These are phyloP conservation scores for Magnolia sinica DNA, from an alignment of 164 flowering plant species.

Conservation along the genomic window DNA sequence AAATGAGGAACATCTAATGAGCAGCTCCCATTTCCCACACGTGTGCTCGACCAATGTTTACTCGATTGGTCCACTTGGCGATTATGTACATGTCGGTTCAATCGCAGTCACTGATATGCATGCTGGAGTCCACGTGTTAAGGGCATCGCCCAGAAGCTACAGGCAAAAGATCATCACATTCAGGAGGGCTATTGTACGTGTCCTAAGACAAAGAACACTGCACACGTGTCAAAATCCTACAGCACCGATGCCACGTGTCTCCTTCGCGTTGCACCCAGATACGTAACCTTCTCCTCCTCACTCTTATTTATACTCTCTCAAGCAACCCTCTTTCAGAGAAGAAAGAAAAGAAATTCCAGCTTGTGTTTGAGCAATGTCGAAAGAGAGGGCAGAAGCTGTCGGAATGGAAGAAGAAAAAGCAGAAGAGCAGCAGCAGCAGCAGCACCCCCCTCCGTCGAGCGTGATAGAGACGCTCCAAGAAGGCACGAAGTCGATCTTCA, in stretches of 20 bases:
- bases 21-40: too few species aligned
- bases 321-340: too few species aligned
- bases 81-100: too few species aligned
- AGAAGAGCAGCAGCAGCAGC: neutral
- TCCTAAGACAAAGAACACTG: neutral
- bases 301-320: neutral
- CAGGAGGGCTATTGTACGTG: neutral
- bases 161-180: too few species aligned
- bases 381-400: conserved; percentile 21
- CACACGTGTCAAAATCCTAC: neutral
- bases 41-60: too few species aligned
- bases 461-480: conserved; percentile 15
- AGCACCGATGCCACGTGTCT: neutral
- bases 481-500: conserved; percentile 24
- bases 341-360: neutral
- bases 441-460: neutral
- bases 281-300: neutral
- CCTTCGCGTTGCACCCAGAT: neutral
- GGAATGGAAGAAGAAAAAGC: conserved; percentile 16
- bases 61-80: too few species aligned
- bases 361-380: neutral
- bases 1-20: too few species aligned
- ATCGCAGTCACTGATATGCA: neutral
- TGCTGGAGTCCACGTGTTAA: neutral
- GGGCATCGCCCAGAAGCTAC: too few species aligned